Conservation (phyloP, 2,329 filamentous ascomycete genomes). For the Remersonia thermophila region DNA sequence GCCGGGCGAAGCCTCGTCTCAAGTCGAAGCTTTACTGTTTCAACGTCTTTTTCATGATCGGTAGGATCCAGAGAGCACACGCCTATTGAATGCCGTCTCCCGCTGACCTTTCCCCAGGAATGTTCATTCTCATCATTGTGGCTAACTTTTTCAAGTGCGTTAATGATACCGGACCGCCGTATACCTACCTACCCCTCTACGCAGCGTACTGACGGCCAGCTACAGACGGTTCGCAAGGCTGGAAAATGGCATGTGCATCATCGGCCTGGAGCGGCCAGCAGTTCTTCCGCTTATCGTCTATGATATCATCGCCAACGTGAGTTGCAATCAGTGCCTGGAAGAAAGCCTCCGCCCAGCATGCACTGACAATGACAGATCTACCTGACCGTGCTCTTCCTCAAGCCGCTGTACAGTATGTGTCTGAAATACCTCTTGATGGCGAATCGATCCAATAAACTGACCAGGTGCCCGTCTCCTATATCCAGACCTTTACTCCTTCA, state of each 20-base stretch:
- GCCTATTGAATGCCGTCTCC: neutral
- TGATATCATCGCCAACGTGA: slow-evolving; percentile 45
- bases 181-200: too few species aligned
- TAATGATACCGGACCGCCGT: too few species aligned
- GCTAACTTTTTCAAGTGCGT: slow-evolving; percentile 50
- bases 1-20: slow-evolving; percentile 37
- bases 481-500: slow-evolving; percentile 43
- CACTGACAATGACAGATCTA: slow-evolving; percentile 31
- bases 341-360: too few species aligned
- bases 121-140: slow-evolving; percentile 36
- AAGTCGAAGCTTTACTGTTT: slow-evolving; percentile 47
- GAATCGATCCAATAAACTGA: too few species aligned
- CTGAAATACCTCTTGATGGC: too few species aligned
- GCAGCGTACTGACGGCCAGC: too few species aligned
- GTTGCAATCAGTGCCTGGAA: too few species aligned
- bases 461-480: neutral
- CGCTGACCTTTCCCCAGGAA: slow-evolving; percentile 19
- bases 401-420: slow-evolving; percentile 42
- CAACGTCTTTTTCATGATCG: slow-evolving; percentile 47
- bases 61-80: slow-evolving; percentile 20
- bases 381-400: slow-evolving; percentile 49
- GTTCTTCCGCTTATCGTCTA: slow-evolving; percentile 51
- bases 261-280: slow-evolving; percentile 46
- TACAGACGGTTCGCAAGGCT: slow-evolving; percentile 44
- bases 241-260: slow-evolving; percentile 43